Percentiles rank a stretch among this genome's conserved stretches.
phyloP scores from a whole-genome alignment of 805 yeast species.

The Candida peoriensis region DNA sequence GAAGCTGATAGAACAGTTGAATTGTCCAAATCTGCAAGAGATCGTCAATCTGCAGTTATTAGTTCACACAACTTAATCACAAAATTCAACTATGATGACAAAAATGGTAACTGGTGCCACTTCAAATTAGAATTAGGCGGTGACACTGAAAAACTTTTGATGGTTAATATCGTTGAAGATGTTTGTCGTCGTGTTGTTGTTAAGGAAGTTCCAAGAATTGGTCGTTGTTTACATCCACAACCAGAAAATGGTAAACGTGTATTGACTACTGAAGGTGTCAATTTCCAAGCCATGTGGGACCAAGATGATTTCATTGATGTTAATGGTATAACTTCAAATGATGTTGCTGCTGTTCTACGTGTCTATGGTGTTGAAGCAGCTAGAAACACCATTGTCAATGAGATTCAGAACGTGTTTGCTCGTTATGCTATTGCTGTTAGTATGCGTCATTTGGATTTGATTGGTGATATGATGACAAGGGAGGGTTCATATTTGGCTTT shows the following conservation, averaged over 20 bases:
- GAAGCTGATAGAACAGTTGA: constrained; percentile 26
- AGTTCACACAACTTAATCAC: constrained; percentile 69
- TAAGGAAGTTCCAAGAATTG: constrained; percentile 85
- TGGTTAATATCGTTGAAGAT: constrained; percentile 95
- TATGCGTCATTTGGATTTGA: constrained; percentile 88
- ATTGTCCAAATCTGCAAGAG: constrained; percentile 61
- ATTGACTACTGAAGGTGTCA: constrained; percentile 96
- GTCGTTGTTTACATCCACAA: constrained; percentile 84
- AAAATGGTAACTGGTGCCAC: constrained; percentile 86
- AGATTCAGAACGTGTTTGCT: constrained; percentile 91
- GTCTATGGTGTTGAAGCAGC: constrained; percentile 99
- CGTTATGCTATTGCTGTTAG: constrained; percentile 94
- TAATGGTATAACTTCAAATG: constrained; percentile 86
- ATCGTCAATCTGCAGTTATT: constrained; percentile 80
- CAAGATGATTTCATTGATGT: constrained; percentile 91
- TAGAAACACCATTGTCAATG: constrained; percentile 92
- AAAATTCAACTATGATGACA: constrained; percentile 86
- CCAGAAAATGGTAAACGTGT: constrained; percentile 67
- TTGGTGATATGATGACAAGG: constrained; percentile 99
- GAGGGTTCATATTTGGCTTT: constrained; percentile 96
- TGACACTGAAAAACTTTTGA: constrained; percentile 84
- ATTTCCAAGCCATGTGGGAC: constrained; percentile 97
- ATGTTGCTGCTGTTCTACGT: constrained; percentile 80
- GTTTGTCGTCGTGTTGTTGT: constrained; percentile 87
- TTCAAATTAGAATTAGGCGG: constrained; percentile 80